Conservation (phyloP, 2,329 filamentous ascomycete species). For the Fusarium miscanthi region DNA sequence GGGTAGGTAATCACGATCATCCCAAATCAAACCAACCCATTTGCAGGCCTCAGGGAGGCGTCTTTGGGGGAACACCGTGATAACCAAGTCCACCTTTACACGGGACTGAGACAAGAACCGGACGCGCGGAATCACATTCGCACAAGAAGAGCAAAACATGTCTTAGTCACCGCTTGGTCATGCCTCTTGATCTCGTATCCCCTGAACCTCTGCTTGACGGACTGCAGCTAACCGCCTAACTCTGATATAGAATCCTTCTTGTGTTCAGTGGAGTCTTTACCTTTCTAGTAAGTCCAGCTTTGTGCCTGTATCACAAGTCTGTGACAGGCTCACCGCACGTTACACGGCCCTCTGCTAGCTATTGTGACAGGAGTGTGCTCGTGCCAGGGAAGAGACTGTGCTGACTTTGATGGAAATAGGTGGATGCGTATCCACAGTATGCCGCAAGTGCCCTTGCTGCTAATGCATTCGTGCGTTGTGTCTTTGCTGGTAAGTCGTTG, state of each 20-base stretch:
- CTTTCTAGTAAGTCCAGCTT: constrained; percentile 73
- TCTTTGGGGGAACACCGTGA: background rate
- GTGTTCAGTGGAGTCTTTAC: constrained; percentile 89
- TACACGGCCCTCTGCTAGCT: constrained; percentile 18
- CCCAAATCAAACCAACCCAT: constrained; percentile 9
- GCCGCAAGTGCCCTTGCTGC: constrained; percentile 84
- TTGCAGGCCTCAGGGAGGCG: constrained; percentile 14
- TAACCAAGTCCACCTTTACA: constrained; percentile 1
- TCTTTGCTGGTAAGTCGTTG: constrained; percentile 71
- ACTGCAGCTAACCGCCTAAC: constrained; percentile 44
- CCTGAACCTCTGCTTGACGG: constrained; percentile 20
- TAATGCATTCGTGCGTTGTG: constrained; percentile 81
- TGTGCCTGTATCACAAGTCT: constrained; percentile 11
- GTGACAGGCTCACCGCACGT: constrained; percentile 24
- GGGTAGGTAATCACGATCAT: constrained; percentile 67
- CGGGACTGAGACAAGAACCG: constrained; percentile 29
- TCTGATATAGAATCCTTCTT: constrained; percentile 71
- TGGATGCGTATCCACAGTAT: constrained; percentile 81
- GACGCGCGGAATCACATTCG: constrained; percentile 15
- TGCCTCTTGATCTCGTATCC: constrained; percentile 42
- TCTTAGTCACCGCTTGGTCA: constrained; percentile 51
- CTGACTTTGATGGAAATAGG: constrained; percentile 52
- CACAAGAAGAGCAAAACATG: constrained; percentile 2
- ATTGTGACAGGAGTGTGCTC: constrained; percentile 20
- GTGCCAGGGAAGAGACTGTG: constrained; percentile 32